These are phyloP conservation scores for Poa annua DNA, from an alignment of 176 grass and related monocot species.

Conservation along the genomic window DNA sequence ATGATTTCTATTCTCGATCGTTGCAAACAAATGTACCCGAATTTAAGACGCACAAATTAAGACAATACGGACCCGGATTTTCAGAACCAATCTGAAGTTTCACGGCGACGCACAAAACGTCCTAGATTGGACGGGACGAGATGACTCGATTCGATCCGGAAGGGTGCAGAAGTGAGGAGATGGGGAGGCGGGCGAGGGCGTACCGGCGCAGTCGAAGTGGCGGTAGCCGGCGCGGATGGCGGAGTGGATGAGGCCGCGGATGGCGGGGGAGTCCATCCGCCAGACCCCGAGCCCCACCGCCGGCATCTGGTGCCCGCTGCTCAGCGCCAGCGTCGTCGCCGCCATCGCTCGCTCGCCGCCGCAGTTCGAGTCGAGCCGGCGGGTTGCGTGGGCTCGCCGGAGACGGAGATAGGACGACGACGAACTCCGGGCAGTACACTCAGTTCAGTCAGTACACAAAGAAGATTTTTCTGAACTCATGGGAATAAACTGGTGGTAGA, in stretches of 20 bases:
- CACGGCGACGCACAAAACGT: neutral
- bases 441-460: too few relatives aligned
- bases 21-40: neutral
- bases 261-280: conserved; percentile 77
- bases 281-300: conserved; percentile 89
- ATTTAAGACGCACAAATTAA: neutral
- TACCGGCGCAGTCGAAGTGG: conserved; percentile 97
- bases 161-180: neutral
- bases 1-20: neutral
- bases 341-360: conserved; percentile 29
- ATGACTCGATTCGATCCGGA: neutral
- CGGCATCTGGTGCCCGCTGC: conserved; percentile 77
- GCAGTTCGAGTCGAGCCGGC: neutral
- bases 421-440: neutral
- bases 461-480: neutral
- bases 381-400: neutral
- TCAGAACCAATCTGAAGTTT: neutral
- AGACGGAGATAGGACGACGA: neutral
- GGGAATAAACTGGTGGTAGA: neutral
- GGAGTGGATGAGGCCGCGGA: conserved; percentile 78
- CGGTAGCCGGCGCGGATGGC: conserved; percentile 90
- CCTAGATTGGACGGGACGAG: neutral
- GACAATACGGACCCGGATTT: neutral
- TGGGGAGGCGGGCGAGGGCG: neutral
- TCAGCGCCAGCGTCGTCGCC: conserved; percentile 57